Evolutionary conservation across 129 eudicot species (phyloP).

Genomic region (Pittosporum tobira): DNA sequence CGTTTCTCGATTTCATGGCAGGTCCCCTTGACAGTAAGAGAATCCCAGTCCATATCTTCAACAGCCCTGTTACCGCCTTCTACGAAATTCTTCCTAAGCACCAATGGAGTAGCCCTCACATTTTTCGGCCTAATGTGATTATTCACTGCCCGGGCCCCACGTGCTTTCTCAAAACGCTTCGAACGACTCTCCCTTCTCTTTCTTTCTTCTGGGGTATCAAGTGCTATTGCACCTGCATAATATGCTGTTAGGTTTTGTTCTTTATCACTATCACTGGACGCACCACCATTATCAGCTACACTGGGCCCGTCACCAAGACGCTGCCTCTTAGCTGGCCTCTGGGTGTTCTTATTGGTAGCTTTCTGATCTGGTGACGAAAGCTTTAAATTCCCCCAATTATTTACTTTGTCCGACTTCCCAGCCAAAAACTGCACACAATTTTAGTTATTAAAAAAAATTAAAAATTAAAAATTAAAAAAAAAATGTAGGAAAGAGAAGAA

Average conservation of each 20-base stretch:
- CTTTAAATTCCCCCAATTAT: slow-evolving; percentile 29
- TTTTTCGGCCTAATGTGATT: slow-evolving; percentile 33
- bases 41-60: slow-evolving; percentile 98
- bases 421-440: slow-evolving; percentile 44
- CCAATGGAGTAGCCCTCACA: slow-evolving; percentile 47
- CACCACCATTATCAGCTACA: slow-evolving; percentile 46
- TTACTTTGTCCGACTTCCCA: slow-evolving; percentile 54
- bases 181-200: slow-evolving; percentile 89
- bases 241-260: slow-evolving; percentile 64
- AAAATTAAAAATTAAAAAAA: too few species aligned
- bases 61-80: slow-evolving; percentile 75
- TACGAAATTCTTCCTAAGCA: slow-evolving; percentile 55
- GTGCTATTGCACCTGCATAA: slow-evolving; percentile 55
- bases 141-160: slow-evolving; percentile 37
- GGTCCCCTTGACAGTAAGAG: slow-evolving; percentile 90
- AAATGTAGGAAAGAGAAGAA: too few species aligned
- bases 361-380: slow-evolving; percentile 47
- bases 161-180: slow-evolving; percentile 80
- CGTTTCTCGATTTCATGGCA: slow-evolving; percentile 95
- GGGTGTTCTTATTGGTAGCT: slow-evolving; percentile 26
- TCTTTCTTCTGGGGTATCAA: slow-evolving; percentile 76
- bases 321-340: slow-evolving; percentile 69
- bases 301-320: slow-evolving; percentile 40
- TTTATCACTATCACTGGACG: slow-evolving; percentile 87
- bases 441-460: too few species aligned